These are phyloP conservation scores for Diutina sp. DNA, from an alignment of 1,139 yeast genomes.

Conservation along the genomic window DNA sequence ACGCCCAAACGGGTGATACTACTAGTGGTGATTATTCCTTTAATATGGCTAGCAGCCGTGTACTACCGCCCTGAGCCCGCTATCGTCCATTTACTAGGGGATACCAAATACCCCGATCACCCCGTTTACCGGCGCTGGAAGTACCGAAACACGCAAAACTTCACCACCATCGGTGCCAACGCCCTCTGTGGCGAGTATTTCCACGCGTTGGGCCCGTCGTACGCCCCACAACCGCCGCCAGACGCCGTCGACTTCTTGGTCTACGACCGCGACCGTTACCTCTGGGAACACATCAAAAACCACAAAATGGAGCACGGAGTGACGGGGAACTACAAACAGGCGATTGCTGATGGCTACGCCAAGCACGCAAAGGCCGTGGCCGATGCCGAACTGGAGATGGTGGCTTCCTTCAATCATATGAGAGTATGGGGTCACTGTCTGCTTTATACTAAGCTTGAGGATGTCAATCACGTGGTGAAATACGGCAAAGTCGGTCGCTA, in stretches of 20 bases:
- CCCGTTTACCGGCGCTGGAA: background rate
- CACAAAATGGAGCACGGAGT: background rate
- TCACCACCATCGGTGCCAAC: background rate
- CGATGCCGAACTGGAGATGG: background rate
- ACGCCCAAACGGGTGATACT: too few species aligned
- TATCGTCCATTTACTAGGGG: background rate
- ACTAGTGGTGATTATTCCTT: too few species aligned
- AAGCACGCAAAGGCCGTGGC: background rate
- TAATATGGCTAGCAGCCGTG: background rate
- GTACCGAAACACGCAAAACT: background rate
- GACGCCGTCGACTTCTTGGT: background rate
- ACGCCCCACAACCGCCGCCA: background rate
- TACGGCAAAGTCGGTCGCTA: background rate
- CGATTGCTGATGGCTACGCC: background rate
- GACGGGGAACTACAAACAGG: background rate
- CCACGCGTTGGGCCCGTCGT: background rate
- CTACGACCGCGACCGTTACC: background rate
- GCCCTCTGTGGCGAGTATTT: background rate
- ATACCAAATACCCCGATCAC: background rate
- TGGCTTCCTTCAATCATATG: background rate
- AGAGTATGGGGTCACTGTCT: slow-evolving; percentile 1
- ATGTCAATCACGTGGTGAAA: background rate
- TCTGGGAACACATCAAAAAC: background rate
- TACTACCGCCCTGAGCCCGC: background rate
- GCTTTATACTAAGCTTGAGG: background rate